Evolutionary conservation across 1,284 basidiomycete genomes (phyloP).

Genomic region (Hortiboletus rubellus): DNA sequence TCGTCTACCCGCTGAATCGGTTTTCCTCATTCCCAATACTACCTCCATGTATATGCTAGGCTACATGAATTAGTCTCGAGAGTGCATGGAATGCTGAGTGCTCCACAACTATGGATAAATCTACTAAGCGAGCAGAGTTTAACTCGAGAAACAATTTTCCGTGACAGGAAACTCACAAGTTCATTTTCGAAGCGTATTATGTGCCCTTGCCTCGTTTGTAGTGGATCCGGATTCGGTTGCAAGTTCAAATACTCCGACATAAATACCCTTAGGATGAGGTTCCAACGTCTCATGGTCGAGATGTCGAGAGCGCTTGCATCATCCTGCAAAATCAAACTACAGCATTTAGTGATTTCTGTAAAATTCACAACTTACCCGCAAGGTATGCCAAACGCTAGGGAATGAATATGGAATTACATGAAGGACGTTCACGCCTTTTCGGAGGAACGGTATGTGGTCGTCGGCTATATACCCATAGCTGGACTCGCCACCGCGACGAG

Average conservation of each 20-base stretch:
- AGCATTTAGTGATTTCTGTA: not conserved
- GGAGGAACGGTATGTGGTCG: constrained; percentile 92
- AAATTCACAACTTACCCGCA: constrained; percentile 51
- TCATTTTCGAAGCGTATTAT: constrained; percentile 24
- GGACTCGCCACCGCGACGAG: constrained; percentile 42
- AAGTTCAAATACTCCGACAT: constrained; percentile 89
- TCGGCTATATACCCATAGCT: constrained; percentile 78
- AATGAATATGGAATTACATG: constrained; percentile 93
- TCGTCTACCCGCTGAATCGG: not conserved
- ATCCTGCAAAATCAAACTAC: constrained; percentile 55
- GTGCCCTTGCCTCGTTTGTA: constrained; percentile 7
- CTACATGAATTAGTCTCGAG: not conserved
- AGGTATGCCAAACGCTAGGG: constrained; percentile 88
- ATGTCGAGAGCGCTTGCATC: constrained; percentile 85
- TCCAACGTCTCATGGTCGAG: constrained; percentile 88
- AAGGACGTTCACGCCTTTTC: constrained; percentile 82
- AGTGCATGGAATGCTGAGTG: not conserved
- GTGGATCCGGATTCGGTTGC: constrained; percentile 38
- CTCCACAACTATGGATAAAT: constrained; percentile 1
- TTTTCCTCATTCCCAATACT: not conserved
- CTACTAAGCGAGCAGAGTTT: constrained; percentile 25
- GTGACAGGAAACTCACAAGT: constrained; percentile 25
- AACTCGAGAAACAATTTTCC: not conserved
- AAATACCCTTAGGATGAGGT: constrained; percentile 84
- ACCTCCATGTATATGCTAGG: constrained; percentile 2